Conservation (phyloP, 352 stramenopile species). For the Pythium phragmitis region DNA sequence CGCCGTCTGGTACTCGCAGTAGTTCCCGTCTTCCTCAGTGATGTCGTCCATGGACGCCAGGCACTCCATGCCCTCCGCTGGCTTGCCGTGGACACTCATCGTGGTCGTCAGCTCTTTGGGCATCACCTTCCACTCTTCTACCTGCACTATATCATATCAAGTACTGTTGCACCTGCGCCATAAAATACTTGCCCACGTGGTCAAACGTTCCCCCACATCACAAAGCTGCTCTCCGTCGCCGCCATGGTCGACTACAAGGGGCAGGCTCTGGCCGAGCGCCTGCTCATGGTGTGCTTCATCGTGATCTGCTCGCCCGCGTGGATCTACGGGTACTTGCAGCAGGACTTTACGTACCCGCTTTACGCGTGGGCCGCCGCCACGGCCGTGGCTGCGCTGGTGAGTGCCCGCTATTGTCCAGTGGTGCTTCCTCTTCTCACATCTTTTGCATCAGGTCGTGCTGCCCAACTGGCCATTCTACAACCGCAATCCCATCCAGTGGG, state of each 20-base stretch:
- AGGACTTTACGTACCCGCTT: conserved; percentile 81
- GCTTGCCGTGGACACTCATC: conserved; percentile 65
- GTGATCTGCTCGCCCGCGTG: conserved; percentile 78
- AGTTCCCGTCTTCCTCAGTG: conserved; percentile 85
- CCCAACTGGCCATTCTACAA: conserved; percentile 87
- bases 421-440: not conserved
- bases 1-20: conserved; percentile 92
- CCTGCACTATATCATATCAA: not conserved
- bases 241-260: conserved; percentile 88
- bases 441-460: conserved; percentile 50
- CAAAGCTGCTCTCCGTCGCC: not conserved
- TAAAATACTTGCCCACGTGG: conserved; percentile 27
- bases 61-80: conserved; percentile 87
- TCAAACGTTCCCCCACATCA: conserved; percentile 10
- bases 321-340: conserved; percentile 81
- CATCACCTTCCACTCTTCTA: not conserved
- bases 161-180: not conserved
- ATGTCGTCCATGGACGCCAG: conserved; percentile 96
- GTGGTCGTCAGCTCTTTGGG: conserved; percentile 7
- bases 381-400: conserved; percentile 58
- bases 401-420: not conserved
- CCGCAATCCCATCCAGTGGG: conserved; percentile 80
- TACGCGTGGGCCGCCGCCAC: conserved; percentile 67
- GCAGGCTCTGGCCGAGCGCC: conserved; percentile 63
- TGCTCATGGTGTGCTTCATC: conserved; percentile 65